phyloP scores from a whole-genome alignment of 2,329 filamentous ascomycete genomes.

The Diaporthe vaccinii region DNA sequence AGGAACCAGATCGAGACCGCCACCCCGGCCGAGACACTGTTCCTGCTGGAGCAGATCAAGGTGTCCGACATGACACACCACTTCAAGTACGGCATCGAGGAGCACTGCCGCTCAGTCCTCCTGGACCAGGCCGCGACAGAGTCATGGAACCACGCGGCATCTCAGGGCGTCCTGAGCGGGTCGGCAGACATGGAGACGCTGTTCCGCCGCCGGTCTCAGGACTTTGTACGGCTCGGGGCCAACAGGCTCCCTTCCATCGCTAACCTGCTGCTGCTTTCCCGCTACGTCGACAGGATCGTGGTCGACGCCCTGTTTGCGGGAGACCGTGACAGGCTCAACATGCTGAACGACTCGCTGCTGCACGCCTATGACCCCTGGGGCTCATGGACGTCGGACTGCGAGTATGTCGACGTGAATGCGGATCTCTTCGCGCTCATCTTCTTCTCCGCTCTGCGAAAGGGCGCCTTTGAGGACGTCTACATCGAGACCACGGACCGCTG shows the following conservation, averaged over 20 bases:
- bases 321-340: constrained; percentile 50
- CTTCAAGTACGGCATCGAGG: constrained; percentile 47
- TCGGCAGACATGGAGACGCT: constrained; percentile 47
- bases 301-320: constrained; percentile 49
- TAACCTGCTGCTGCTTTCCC: constrained; percentile 46
- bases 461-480: constrained; percentile 73
- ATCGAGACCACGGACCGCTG: constrained; percentile 73
- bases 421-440: constrained; percentile 70
- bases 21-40: constrained; percentile 49
- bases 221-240: constrained; percentile 47
- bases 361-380: constrained; percentile 48
- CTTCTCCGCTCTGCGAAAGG: constrained; percentile 69
- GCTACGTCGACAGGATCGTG: constrained; percentile 46
- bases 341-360: constrained; percentile 54
- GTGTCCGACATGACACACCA: constrained; percentile 45
- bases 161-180: constrained; percentile 46
- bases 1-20: constrained; percentile 46
- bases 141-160: constrained; percentile 48
- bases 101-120: constrained; percentile 46
- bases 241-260: constrained; percentile 43
- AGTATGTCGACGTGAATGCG: constrained; percentile 57
- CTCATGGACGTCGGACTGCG: constrained; percentile 42
- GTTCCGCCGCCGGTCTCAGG: constrained; percentile 46
- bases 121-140: constrained; percentile 47
- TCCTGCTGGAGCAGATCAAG: constrained; percentile 50